Evolutionary conservation across 1,139 yeast genomes (phyloP), one percentile per base, ranked within the genome.

Genomic region (Hyphopichia buzzinii): DNA sequence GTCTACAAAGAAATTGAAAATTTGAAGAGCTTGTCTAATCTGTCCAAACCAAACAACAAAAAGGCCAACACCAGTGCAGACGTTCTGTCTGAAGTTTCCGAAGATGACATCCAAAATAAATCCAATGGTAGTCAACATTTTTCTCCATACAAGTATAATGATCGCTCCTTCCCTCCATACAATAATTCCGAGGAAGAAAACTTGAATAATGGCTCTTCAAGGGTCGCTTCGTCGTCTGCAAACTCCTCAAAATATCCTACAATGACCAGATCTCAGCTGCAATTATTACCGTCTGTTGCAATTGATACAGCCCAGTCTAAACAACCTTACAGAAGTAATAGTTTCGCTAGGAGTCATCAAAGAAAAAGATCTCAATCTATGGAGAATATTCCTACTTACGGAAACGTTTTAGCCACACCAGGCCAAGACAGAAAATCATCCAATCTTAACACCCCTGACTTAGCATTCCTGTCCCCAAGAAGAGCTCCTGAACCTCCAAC

Each of bases 1-100:
- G 78, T 94, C 30, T 82, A 81, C 57, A 88, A 88, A 55, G 96
- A 87, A 56, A 90, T 92, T 51, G 95, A 87, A 57, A 76, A 79
- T 31, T 72, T 90, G 47, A 69, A 70, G 42, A 57, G 64, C 35
- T 49, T 58, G 24, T 37, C 54, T 17, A 37, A 37, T 26, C 35
- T 31, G 30, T 17, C 24, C 29, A 34, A 42, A 24, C n/a, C n/a
- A n/a, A 32, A 34, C 36, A 22, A 42, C 35, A 31, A 28, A 27
- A 25, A 31, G 34, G 19, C 39, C 2, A 32, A 32, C 12, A 36
- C 30, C n/a, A 17, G 11, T n/a, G 15, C 24, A 8, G 33, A 30
- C 15, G 33, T 23, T 16, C 28, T 23, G 33, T 24, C 28, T 4
- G 39, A 38, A 31, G 16, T 23, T 10, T 17, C 38, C 4, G 43